These are phyloP conservation scores for Xylariaceae sp. DNA, from an alignment of 2,329 filamentous ascomycete species.

Conservation along the genomic window DNA sequence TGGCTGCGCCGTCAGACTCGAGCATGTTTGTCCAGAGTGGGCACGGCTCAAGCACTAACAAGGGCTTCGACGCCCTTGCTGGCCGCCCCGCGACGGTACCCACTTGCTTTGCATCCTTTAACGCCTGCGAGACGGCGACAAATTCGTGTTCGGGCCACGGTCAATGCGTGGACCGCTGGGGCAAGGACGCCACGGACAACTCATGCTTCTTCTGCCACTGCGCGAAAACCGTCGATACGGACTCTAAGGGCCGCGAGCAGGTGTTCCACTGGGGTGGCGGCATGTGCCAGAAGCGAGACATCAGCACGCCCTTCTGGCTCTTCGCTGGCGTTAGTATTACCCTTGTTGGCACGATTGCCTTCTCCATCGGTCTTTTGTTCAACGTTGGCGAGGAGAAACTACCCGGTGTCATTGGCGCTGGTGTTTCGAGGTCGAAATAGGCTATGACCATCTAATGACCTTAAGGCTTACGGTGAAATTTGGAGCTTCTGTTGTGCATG, in stretches of 20 bases:
- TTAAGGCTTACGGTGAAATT: background rate
- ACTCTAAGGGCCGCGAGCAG: conserved; percentile 38
- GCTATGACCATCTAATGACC: background rate
- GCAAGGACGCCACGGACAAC: conserved; percentile 34
- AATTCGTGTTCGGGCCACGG: conserved; percentile 80
- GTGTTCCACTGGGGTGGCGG: conserved; percentile 74
- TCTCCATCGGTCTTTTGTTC: conserved; percentile 73
- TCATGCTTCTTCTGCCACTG: conserved; percentile 78
- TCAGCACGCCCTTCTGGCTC: conserved; percentile 85
- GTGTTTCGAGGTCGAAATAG: conserved; percentile 66
- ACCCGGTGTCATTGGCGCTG: conserved; percentile 92
- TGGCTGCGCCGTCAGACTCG: conserved; percentile 28
- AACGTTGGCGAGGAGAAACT: conserved; percentile 80
- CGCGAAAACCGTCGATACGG: conserved; percentile 48
- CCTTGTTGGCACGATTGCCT: conserved; percentile 61
- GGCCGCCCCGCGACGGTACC: conserved; percentile 45
- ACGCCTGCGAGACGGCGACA: conserved; percentile 64
- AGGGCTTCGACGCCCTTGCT: conserved; percentile 32
- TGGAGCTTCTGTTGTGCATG: background rate
- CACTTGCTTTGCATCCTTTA: conserved; percentile 66
- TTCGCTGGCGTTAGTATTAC: conserved; percentile 69
- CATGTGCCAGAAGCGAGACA: conserved; percentile 85
- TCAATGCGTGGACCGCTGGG: conserved; percentile 63
- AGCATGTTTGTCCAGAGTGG: conserved; percentile 22
- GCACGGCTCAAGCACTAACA: conserved; percentile 3